A percentile compares a stretch with the other conserved stretches of the same genome.
Conservation (phyloP, 2,329 filamentous ascomycete species). For the Trichoderma asperellum region DNA sequence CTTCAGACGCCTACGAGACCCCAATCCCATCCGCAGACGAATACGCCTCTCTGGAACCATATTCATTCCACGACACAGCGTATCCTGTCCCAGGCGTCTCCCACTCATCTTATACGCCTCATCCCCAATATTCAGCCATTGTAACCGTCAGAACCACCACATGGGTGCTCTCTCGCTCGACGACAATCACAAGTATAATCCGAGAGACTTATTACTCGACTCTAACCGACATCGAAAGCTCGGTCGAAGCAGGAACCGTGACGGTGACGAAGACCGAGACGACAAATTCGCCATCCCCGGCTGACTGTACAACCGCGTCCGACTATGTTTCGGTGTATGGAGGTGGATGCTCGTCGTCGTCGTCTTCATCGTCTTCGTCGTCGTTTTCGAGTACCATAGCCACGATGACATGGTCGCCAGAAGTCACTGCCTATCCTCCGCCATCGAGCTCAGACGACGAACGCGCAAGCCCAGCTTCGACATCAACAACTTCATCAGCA, state of each 20-base stretch:
- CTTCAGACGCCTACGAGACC: neutral
- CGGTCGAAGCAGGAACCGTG: neutral
- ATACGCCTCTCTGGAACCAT: slow-evolving; percentile 11
- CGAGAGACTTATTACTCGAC: slow-evolving; percentile 19
- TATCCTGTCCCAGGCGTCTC: neutral
- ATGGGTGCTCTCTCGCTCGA: slow-evolving; percentile 18
- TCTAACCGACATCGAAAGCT: neutral
- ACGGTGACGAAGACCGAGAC: neutral
- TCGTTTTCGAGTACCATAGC: neutral
- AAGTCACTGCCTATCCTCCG: slow-evolving; percentile 13
- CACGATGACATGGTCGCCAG: slow-evolving; percentile 13
- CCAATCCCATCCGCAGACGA: neutral
- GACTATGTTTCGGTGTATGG: slow-evolving; percentile 2
- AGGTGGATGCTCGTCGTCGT: slow-evolving; percentile 8
- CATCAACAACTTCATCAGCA: slow-evolving; percentile 1
- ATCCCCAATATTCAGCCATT: slow-evolving; percentile 13
- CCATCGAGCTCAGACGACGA: neutral
- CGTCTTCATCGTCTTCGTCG: neutral
- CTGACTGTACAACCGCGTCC: neutral
- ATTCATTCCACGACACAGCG: neutral
- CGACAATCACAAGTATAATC: slow-evolving; percentile 21
- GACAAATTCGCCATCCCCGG: neutral
- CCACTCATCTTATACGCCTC: slow-evolving; percentile 1
- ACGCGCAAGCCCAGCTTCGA: neutral
- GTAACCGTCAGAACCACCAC: slow-evolving; percentile 12